Conservation (phyloP, 2,329 filamentous ascomycete species). For the Calycina marina region DNA sequence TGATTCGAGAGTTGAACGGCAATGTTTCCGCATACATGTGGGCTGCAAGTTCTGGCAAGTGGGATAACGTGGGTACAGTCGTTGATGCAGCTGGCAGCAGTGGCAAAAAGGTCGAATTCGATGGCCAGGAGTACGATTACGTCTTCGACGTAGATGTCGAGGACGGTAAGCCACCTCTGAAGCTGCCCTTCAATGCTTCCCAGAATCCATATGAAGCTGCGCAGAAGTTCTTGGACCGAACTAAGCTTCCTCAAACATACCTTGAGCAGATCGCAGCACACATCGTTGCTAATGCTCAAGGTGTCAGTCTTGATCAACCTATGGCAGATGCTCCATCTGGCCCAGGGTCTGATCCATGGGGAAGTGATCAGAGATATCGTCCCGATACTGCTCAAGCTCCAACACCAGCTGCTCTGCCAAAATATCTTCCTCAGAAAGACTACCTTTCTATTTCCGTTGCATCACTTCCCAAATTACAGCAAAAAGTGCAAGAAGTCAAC, state of each 20-base stretch:
- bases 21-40: constrained; percentile 79
- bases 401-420: constrained; percentile 26
- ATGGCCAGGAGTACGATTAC: constrained; percentile 84
- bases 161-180: constrained; percentile 81
- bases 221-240: constrained; percentile 77
- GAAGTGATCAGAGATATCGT: constrained; percentile 63
- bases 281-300: constrained; percentile 79
- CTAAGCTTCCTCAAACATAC: constrained; percentile 76
- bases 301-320: constrained; percentile 60
- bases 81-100: constrained; percentile 78
- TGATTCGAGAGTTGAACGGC: constrained; percentile 72
- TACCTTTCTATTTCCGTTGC: constrained; percentile 67
- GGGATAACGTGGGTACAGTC: constrained; percentile 86
- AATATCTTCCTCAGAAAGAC: constrained; percentile 60
- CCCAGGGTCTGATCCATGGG: constrained; percentile 49
- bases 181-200: constrained; percentile 84
- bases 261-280: constrained; percentile 88
- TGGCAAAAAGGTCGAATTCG: constrained; percentile 45
- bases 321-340: constrained; percentile 27
- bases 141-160: constrained; percentile 96
- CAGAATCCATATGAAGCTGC: constrained; percentile 89
- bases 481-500: constrained; percentile 66
- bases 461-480: constrained; percentile 55
- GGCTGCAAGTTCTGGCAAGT: constrained; percentile 50
- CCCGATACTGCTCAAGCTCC: constrained; percentile 46